phyloP scores from a whole-genome alignment of 1,139 yeast species.

The Insectozyma bohioensis region DNA sequence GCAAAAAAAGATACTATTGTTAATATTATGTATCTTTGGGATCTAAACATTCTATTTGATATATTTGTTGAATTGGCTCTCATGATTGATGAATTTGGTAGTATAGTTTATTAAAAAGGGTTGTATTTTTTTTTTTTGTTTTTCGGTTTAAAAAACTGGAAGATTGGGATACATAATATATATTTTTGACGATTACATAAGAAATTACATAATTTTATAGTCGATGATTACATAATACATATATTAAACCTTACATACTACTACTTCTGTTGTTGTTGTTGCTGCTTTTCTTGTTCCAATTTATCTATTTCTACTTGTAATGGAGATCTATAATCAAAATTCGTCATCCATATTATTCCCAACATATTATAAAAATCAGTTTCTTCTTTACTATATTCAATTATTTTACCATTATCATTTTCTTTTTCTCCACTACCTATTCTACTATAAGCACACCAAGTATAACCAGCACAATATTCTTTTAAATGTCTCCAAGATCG shows the following conservation, averaged over 20 bases:
- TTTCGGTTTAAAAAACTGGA: no score
- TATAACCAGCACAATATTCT: conserved; percentile 33
- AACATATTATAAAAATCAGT: conserved; percentile 19
- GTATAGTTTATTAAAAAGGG: conserved; percentile 1
- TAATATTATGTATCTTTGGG: conserved; percentile 26
- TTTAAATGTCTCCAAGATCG: conserved; percentile 30
- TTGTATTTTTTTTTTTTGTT: conserved; percentile 1
- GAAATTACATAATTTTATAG: no score
- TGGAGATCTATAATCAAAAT: conserved; percentile 7
- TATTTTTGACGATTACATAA: no score
- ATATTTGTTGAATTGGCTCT: conserved; percentile 31
- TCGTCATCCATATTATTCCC: conserved; percentile 30
- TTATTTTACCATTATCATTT: conserved; percentile 20
- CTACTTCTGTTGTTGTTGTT: no score
- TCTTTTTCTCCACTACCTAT: conserved; percentile 23
- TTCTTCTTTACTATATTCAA: conserved; percentile 25
- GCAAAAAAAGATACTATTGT: conserved; percentile 23
- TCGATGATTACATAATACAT: no score
- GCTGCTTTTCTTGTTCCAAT: no score
- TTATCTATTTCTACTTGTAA: conserved; percentile 5
- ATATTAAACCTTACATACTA: no score
- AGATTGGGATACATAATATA: no score
- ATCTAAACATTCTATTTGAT: conserved; percentile 30
- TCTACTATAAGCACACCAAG: conserved; percentile 42
- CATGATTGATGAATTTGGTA: conserved; percentile 17